Evolutionary conservation across 139 green algal species (phyloP).

Genomic region (Gonium pectorale): DNA sequence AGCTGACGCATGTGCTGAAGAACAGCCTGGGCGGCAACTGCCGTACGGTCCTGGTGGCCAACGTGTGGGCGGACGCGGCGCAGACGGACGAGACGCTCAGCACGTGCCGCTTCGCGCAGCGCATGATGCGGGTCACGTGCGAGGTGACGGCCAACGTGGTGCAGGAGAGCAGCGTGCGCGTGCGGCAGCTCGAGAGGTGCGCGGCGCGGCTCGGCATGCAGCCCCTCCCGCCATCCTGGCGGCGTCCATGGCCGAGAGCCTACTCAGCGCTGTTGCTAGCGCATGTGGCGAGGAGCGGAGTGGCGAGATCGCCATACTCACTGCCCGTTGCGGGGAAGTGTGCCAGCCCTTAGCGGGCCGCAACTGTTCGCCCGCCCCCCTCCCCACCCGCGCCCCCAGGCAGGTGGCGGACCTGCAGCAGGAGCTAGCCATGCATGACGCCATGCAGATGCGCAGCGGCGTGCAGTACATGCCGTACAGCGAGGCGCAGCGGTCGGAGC

Average conservation of each 20-base stretch:
- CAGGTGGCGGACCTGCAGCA: constrained; percentile 68
- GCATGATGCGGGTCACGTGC: constrained; percentile 74
- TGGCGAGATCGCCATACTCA: no score
- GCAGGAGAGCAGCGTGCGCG: constrained; percentile 48
- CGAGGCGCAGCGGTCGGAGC: constrained; percentile 32
- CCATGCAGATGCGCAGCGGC: constrained; percentile 48
- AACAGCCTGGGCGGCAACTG: constrained; percentile 83
- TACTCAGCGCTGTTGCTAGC: no score
- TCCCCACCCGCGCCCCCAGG: constrained; percentile 31
- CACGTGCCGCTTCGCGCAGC: constrained; percentile 82
- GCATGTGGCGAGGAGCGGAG: no score
- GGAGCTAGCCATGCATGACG: constrained; percentile 68
- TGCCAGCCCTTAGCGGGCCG: no score
- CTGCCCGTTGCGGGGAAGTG: no score
- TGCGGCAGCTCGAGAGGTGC: constrained; percentile 63
- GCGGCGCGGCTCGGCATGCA: no score
- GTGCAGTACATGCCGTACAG: constrained; percentile 56
- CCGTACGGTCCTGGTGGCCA: constrained; percentile 76
- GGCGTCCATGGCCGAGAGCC: no score
- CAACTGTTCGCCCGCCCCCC: not conserved
- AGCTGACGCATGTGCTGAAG: constrained; percentile 82
- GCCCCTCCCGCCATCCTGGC: no score
- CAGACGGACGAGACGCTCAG: constrained; percentile 81
- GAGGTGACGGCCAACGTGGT: constrained; percentile 66
- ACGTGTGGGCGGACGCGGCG: constrained; percentile 70